A percentile compares a stretch with the other conserved stretches of the same genome.
Conservation (phyloP, 257 asterid species). For the Vinca minor region DNA sequence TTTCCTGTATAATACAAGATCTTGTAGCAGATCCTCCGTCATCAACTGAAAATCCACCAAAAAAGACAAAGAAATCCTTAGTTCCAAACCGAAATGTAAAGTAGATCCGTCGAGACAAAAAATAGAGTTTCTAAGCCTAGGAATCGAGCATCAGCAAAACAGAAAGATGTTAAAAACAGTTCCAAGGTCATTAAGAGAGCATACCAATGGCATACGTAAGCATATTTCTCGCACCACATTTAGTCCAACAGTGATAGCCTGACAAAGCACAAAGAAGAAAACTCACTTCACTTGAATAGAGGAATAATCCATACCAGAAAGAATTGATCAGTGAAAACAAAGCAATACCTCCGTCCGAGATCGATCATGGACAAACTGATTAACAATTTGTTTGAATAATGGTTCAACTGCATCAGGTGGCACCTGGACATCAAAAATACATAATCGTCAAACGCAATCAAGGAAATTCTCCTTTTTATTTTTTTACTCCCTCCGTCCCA, state of each 20-base stretch:
- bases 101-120: neutral
- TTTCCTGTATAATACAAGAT: constrained; percentile 76
- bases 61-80: constrained; percentile 3
- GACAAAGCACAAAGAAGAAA: constrained; percentile 9
- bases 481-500: no score
- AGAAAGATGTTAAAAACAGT: constrained; percentile 1
- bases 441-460: constrained; percentile 7
- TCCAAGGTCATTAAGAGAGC: constrained; percentile 18
- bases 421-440: constrained; percentile 43
- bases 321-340: constrained; percentile 6
- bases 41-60: constrained; percentile 48
- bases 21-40: constrained; percentile 99
- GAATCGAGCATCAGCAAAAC: neutral
- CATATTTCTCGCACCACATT: constrained; percentile 88
- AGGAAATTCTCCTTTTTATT: no score
- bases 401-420: constrained; percentile 98
- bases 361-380: constrained; percentile 84
- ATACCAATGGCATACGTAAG: constrained; percentile 91
- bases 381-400: constrained; percentile 81
- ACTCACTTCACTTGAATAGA: neutral
- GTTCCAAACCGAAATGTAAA: neutral
- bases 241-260: constrained; percentile 91
- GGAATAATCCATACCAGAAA: neutral
- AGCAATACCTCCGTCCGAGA: constrained; percentile 81
- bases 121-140: neutral